Percentiles rank a stretch among this genome's conserved stretches.
Conservation (phyloP, 768 basidiomycete species). For the Lactifluus pinguis region DNA sequence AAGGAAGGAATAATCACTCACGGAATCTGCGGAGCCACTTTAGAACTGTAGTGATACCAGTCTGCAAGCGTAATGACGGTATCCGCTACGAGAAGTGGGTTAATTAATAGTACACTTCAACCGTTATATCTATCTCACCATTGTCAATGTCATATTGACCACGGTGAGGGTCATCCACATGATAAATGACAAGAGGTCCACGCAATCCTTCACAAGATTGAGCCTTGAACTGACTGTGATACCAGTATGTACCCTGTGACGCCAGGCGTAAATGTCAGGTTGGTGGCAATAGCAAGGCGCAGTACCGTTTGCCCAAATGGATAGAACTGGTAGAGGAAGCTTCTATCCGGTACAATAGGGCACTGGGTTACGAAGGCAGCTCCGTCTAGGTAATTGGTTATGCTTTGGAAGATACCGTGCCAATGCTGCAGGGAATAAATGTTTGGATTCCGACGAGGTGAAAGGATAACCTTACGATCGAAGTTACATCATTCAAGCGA, state of each 20-base stretch:
- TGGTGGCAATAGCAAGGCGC: neutral
- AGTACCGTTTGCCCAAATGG: slow-evolving; percentile 27
- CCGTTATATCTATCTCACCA: slow-evolving; percentile 11
- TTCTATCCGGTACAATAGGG: slow-evolving; percentile 33
- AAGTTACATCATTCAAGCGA: slow-evolving; percentile 36
- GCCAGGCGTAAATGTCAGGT: neutral
- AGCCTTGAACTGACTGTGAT: slow-evolving; percentile 30
- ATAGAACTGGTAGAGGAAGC: slow-evolving; percentile 36
- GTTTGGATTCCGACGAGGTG: neutral
- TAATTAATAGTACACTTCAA: neutral
- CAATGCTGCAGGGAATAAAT: slow-evolving; percentile 34
- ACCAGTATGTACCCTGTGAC: slow-evolving; percentile 25
- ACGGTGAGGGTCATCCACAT: slow-evolving; percentile 22
- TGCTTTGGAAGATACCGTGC: slow-evolving; percentile 41
- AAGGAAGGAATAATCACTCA: neutral
- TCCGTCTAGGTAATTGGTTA: slow-evolving; percentile 40
- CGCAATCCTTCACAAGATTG: slow-evolving; percentile 32
- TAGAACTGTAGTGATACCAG: slow-evolving; percentile 20
- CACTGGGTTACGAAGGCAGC: slow-evolving; percentile 34
- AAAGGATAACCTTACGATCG: slow-evolving; percentile 29
- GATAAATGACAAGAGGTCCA: slow-evolving; percentile 24
- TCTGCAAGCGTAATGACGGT: slow-evolving; percentile 23
- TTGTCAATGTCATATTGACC: slow-evolving; percentile 24
- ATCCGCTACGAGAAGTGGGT: slow-evolving; percentile 2
- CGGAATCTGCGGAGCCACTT: neutral